These are phyloP conservation scores for Arachnomyces sp. DNA, from an alignment of 2,329 filamentous ascomycete species.

Conservation along the genomic window DNA sequence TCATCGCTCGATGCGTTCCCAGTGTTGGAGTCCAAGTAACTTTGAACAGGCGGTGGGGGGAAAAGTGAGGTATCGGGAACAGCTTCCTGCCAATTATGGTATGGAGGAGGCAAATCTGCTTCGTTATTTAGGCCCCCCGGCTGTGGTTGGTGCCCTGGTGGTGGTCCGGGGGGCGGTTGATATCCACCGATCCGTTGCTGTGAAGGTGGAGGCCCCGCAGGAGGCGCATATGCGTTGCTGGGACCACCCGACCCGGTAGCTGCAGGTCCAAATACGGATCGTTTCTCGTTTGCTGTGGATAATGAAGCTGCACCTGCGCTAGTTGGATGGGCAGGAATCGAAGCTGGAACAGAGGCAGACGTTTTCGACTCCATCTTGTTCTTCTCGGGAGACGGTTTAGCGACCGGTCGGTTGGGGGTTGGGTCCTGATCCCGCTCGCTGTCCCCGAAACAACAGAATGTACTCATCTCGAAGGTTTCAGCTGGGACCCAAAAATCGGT, in stretches of 20 bases:
- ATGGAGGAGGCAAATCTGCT: conserved; percentile 41
- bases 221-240: conserved; percentile 10
- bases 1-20: conserved; percentile 50
- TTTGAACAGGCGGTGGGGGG: conserved; percentile 50
- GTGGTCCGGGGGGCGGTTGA: conserved; percentile 16
- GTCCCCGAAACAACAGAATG: too few relatives aligned
- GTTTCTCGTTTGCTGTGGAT: conserved; percentile 9
- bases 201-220: conserved; percentile 16
- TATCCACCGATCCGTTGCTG: conserved; percentile 7
- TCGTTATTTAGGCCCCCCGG: conserved; percentile 4
- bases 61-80: conserved; percentile 53
- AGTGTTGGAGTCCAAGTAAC: conserved; percentile 45
- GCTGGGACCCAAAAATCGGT: too few relatives aligned
- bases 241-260: background rate
- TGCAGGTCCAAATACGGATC: conserved; percentile 6
- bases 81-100: conserved; percentile 53
- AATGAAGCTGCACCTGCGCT: conserved; percentile 1
- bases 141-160: conserved; percentile 17
- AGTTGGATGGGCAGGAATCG: too few relatives aligned
- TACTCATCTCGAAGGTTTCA: too few relatives aligned
- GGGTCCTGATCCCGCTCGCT: conserved; percentile 8
- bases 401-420: background rate
- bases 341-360: too few relatives aligned
- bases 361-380: too few relatives aligned
- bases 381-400: too few relatives aligned